These are phyloP conservation scores for Ballota nigra DNA, from an alignment of 257 asterid species.

Conservation along the genomic window DNA sequence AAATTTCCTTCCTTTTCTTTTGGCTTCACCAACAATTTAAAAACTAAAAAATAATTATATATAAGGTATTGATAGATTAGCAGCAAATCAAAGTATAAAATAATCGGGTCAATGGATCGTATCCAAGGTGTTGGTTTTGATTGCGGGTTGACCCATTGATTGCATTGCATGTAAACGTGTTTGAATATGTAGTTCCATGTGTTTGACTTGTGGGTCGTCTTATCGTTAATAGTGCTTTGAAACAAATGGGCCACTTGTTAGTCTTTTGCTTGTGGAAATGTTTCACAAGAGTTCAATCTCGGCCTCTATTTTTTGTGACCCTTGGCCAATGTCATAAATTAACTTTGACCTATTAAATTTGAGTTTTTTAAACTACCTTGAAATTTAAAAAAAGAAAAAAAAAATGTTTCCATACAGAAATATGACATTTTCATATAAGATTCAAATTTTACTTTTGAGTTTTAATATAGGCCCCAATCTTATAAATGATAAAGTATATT, in stretches of 20 bases:
- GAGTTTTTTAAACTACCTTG: not conserved
- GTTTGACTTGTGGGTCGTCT: conserved; percentile 13
- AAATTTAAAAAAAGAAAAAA: no score
- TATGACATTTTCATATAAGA: not conserved
- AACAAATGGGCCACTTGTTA: not conserved
- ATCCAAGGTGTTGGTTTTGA: not conserved
- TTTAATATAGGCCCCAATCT: no score
- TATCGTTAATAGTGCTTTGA: not conserved
- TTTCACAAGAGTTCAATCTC: not conserved
- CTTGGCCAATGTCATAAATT: not conserved
- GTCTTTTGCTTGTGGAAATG: not conserved
- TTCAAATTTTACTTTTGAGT: no score
- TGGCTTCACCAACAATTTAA: no score
- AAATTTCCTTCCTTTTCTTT: no score
- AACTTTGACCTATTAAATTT: not conserved
- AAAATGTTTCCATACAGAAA: no score
- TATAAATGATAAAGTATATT: no score
- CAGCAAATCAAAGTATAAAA: no score
- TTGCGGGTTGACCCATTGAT: conserved; percentile 20
- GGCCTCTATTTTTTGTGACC: not conserved
- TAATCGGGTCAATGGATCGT: not conserved
- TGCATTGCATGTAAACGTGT: conserved; percentile 3
- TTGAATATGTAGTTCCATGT: conserved; percentile 2
- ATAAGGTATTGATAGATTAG: no score
- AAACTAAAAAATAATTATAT: no score